phyloP scores from a whole-genome alignment of 306 rosid species.

The Pachyrhizus erosus region DNA sequence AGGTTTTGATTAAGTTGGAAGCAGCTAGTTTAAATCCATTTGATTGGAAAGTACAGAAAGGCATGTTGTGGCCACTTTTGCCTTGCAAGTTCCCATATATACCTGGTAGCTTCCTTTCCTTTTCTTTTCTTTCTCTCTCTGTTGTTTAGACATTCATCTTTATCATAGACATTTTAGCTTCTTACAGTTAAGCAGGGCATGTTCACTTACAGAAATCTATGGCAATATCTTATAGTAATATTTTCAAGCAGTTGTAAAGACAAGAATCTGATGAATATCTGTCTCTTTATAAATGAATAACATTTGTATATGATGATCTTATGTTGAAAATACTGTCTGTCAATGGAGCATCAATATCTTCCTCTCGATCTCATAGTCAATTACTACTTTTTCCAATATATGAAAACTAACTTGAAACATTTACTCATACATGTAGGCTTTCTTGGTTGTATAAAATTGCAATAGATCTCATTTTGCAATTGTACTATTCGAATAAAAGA shows the following conservation, averaged over 20 bases:
- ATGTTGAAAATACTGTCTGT: neutral
- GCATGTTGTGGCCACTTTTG: slow-evolving; percentile 60
- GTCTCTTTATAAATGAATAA: neutral
- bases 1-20: slow-evolving; percentile 74
- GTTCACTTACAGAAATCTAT: neutral
- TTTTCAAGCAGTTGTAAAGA: slow-evolving; percentile 13
- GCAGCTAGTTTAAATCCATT: slow-evolving; percentile 76
- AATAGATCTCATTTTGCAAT: neutral
- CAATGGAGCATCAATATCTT: neutral
- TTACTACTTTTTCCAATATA: neutral
- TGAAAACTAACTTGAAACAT: neutral
- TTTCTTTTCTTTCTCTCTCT: slow-evolving; percentile 16
- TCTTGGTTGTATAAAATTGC: neutral
- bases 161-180: neutral
- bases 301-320: neutral
- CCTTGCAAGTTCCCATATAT: slow-evolving; percentile 73
- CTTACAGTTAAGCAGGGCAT: neutral
- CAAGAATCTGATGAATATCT: neutral
- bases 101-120: slow-evolving; percentile 60
- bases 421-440: neutral
- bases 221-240: neutral
- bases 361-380: neutral
- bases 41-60: slow-evolving; percentile 86
- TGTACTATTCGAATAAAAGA: neutral
- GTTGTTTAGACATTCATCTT: neutral